These are phyloP conservation scores for Penicillium brevicompactum DNA, from an alignment of 2,329 filamentous ascomycete species.

Conservation along the genomic window DNA sequence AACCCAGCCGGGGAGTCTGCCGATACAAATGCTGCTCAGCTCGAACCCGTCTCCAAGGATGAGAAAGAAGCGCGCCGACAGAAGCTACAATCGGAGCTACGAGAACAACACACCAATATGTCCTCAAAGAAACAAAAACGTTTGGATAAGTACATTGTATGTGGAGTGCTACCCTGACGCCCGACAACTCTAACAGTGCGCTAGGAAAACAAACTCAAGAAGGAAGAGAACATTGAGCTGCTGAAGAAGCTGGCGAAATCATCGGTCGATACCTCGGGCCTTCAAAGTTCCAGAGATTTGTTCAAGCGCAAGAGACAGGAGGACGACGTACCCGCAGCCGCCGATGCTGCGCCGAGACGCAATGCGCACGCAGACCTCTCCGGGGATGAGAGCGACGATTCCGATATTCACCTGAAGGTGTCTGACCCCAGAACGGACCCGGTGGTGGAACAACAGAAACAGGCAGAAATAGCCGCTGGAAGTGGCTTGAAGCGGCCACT, in stretches of 20 bases:
- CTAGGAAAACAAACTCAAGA: constrained; percentile 84
- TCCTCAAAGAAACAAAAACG: constrained; percentile 68
- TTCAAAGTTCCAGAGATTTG: constrained; percentile 75
- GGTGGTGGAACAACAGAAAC: constrained; percentile 48
- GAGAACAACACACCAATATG: constrained; percentile 57
- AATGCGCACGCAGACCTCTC: constrained; percentile 33
- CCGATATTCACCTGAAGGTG: constrained; percentile 30
- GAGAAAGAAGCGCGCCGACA: constrained; percentile 57
- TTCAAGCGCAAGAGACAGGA: constrained; percentile 71
- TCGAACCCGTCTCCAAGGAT: constrained; percentile 49
- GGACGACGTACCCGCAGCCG: constrained; percentile 34
- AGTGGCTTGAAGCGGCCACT: constrained; percentile 85
- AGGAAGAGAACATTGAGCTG: constrained; percentile 85
- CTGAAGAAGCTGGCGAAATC: constrained; percentile 78
- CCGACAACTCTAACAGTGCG: constrained; percentile 18
- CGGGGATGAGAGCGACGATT: constrained; percentile 38
- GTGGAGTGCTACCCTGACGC: constrained; percentile 19
- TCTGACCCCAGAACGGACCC: constrained; percentile 21
- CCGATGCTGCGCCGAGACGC: constrained; percentile 20
- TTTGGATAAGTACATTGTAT: constrained; percentile 68
- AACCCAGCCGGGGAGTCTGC: constrained; percentile 40
- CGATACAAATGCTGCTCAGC: constrained; percentile 49
- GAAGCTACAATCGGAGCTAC: constrained; percentile 57
- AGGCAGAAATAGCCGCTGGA: constrained; percentile 54
- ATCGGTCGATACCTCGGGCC: constrained; percentile 79